Base-by-base conservation (phyloP, 257 asterid genomes). In the Pogostemon cablin region DNA sequence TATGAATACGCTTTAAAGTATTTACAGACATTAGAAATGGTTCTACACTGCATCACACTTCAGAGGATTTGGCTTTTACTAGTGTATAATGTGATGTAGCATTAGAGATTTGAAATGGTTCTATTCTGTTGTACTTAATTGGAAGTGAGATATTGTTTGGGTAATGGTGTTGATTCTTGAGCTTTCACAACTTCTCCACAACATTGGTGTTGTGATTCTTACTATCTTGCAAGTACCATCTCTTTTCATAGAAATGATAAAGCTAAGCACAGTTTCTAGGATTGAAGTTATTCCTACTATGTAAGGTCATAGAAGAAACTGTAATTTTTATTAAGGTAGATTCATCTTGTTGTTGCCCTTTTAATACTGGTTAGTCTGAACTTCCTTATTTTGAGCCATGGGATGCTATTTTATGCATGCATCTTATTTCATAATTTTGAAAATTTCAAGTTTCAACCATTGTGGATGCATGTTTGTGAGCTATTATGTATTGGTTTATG, bases 31-130 rank as follows among this genome's bases (percentile, higher is more conserved):
- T 40, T 39, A 39, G 11, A 54, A 40, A 35, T 67, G 48, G 60
- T 12, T 65, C 47, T 46, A 10, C 42, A 48, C 10, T 35, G 4
- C 39, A 48, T 48, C 5, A 49, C 59, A 49, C 5, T 66, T 64
- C 6, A 64, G 57, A 64, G n/a, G 34, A 46, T 37, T 65, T 65
- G n/a, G 12, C n/a, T 65, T 65, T 52, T 38, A 25, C 64, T 54
- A 5, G 7, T 20, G 44, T 10, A 6, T 52, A 17, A 3, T 46
- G 68, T 47, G 62, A 17, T 7, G 44, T 46, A 38, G 35, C 17
- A 61, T 37, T 38, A 48, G 12, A 52, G 68, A 9, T 60, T 62
- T 20, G 44, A 49, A 61, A 62, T 3, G 25, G 17, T 49, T 60
- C 6, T 6, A 15, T 49, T 60, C 6, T 6, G 37, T 25, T 38